Conservation (phyloP, 768 basidiomycete genomes). For the Russula brevipes region DNA sequence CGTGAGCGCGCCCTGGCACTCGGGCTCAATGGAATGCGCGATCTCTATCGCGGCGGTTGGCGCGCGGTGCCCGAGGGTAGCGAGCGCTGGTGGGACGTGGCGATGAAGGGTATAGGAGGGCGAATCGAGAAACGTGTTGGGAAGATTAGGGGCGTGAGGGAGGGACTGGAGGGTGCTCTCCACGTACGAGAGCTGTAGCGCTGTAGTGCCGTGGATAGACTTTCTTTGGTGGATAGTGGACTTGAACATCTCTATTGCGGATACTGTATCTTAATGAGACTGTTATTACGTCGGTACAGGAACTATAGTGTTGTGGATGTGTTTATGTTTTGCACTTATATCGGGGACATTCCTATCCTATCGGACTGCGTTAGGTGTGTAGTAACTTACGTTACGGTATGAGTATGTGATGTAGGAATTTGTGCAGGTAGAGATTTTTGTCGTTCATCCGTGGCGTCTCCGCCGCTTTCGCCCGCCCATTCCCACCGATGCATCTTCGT, state of each 20-base stretch:
- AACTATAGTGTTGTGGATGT: too few relatives aligned
- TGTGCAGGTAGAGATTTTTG: too few relatives aligned
- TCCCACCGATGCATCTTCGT: neutral
- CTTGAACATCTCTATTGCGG: too few relatives aligned
- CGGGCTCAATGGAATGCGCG: slow-evolving; percentile 38
- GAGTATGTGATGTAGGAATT: neutral
- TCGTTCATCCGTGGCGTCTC: neutral
- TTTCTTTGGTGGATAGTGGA: too few relatives aligned
- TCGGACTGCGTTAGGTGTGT: neutral
- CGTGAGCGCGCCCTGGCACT: slow-evolving; percentile 31
- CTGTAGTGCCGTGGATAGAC: neutral
- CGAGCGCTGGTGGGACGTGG: slow-evolving; percentile 66
- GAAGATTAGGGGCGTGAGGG: slow-evolving; percentile 29
- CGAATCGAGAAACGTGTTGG: slow-evolving; percentile 28
- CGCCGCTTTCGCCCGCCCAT: neutral
- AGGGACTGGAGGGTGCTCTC: slow-evolving; percentile 32
- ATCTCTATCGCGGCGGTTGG: slow-evolving; percentile 58
- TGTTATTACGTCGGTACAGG: neutral
- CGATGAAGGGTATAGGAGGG: slow-evolving; percentile 41
- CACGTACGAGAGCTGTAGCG: neutral
- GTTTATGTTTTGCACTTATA: too few relatives aligned
- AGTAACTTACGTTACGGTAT: neutral
- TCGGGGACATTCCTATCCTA: neutral
- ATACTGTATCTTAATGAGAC: too few relatives aligned
- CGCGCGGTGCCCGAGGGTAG: slow-evolving; percentile 45